Evolutionary conservation across 441 rosid species (phyloP).

Genomic region (Gossypium lobatum): DNA sequence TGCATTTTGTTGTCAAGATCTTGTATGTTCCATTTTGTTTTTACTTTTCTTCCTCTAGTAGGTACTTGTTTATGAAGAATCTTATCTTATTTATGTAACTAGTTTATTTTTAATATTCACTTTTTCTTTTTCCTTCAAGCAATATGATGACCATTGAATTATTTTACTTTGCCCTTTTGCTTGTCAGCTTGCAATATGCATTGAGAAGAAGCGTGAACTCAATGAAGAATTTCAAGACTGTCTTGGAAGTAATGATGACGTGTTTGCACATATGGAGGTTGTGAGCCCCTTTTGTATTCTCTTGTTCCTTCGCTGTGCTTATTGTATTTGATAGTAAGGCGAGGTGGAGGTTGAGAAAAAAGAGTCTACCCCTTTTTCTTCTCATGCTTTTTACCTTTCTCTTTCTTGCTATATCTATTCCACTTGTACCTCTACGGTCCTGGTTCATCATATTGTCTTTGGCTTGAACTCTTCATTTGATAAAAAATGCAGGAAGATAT

Average conservation of each 20-base stretch:
- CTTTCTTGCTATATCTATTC: not conserved
- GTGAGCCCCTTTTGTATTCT: constrained; percentile 23
- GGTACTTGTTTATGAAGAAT: not conserved
- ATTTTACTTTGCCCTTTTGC: constrained; percentile 22
- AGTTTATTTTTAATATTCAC: not conserved
- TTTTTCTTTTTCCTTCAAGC: not conserved
- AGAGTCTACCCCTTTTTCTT: not conserved
- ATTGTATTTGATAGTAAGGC: constrained; percentile 8
- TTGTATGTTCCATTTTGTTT: not conserved
- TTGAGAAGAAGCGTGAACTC: constrained; percentile 76
- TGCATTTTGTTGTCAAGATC: not conserved
- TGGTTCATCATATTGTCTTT: constrained; percentile 6
- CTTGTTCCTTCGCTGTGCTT: constrained; percentile 17
- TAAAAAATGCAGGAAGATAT: constrained; percentile 61
- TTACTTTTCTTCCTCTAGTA: constrained; percentile 1
- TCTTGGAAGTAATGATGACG: constrained; percentile 57
- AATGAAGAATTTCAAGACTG: constrained; percentile 93
- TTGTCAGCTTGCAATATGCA: constrained; percentile 90
- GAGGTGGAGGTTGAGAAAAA: not conserved
- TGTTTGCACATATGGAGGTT: constrained; percentile 37
- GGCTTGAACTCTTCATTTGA: constrained; percentile 23
- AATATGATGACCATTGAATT: constrained; percentile 1
- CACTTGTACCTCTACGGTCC: not conserved
- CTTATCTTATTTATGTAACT: constrained; percentile 9
- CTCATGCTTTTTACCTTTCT: not conserved